Evolutionary conservation across 176 grass and related monocot genomes (phyloP), one percentile per base, ranked within the genome.

Genomic region (Eleusine coracana): DNA sequence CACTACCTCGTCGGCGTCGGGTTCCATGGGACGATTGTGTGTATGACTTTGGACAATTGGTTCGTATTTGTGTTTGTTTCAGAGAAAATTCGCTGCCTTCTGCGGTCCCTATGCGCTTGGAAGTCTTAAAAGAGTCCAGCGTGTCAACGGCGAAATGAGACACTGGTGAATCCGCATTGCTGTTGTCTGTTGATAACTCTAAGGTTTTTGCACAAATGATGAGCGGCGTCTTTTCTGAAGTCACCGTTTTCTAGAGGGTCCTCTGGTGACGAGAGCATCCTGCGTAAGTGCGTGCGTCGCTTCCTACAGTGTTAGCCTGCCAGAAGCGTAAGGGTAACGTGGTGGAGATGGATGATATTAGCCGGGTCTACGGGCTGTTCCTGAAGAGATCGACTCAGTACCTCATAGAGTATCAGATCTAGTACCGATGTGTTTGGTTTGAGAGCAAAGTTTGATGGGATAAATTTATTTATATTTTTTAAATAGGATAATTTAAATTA

Each of bases 291-390:
- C 31, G 31, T 34, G 31, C 31, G 25, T 25, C 25, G 25, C 25
- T 25, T 25, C 25, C 91, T 0, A 85, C 96, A 0, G 93, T 89
- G n/a, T 13, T 98, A 51, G 91, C 93, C 44, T 98, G 91, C 80
- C 91, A 96, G 82, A 98, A 88, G 70, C 89, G 85, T 46, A 98
- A 89, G 86, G 89, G 93, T 16, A 96, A 92, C 85, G 77, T 88
- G 37, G 91, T 98, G 10, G 96, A 95, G 87, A 93, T 98, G 85
- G 96, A 92, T 48, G 93, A 98, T 25, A 86, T 98, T 80, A 98
- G 96, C 77, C 80, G 89, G 58, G 96, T 98, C 10, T 96, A 98
- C 61, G 76, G 82, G 69, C 77, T 98, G 44, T 98, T 98, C 74
- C 89, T 98, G 20, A 98, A 95, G 91, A 86, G 93, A 51, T 98